phyloP scores from a whole-genome alignment of 2,329 filamentous ascomycete genomes.

The Sclerotinia trifoliorum region DNA sequence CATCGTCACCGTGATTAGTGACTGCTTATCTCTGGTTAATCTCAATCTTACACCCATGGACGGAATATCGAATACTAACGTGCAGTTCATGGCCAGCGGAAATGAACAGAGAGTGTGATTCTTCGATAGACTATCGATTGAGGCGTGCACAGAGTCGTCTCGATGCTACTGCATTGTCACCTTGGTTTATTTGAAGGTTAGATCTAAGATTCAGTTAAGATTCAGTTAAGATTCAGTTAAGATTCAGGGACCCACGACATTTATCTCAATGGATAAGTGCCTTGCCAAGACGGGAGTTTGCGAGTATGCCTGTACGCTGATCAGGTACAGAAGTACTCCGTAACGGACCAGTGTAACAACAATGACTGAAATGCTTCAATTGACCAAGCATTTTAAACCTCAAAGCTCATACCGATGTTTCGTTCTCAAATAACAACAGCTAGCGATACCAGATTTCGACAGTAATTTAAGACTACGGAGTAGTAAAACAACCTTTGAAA shows the following conservation, averaged over 20 bases:
- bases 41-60: background rate
- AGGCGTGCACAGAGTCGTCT: background rate
- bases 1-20: background rate
- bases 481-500: background rate
- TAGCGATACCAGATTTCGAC: background rate
- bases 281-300: slow-evolving; percentile 9
- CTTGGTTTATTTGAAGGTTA: background rate
- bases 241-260: background rate
- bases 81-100: background rate
- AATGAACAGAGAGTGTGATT: background rate
- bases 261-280: background rate
- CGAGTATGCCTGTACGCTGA: background rate
- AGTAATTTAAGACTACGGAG: no score
- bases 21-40: background rate
- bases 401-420: background rate
- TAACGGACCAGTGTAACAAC: background rate
- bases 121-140: background rate
- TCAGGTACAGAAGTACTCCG: background rate
- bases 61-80: background rate
- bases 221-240: background rate
- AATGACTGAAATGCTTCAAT: background rate
- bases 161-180: background rate
- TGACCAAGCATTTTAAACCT: background rate
- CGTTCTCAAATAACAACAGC: background rate
- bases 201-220: background rate